Evolutionary conservation across 179 eudicot genomes (phyloP), one percentile per base, ranked within the genome.

Genomic region (Vitellaria paradoxa): DNA sequence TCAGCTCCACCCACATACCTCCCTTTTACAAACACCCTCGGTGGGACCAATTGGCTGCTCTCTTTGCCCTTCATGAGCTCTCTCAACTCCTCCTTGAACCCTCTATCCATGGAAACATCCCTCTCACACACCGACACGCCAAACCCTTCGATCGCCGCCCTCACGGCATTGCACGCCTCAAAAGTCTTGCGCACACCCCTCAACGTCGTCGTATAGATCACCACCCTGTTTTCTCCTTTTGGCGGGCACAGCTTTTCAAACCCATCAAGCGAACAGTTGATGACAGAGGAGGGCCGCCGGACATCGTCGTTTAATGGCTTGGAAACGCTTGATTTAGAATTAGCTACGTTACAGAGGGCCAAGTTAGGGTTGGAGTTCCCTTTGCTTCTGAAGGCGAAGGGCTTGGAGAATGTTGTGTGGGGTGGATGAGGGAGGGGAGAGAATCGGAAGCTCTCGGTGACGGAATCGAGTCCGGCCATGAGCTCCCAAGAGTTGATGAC

Each of bases 401-500:
- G 65, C 69, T 77, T 78, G 23, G 86, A 21, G 70, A 83, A 65
- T 65, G 72, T 13, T 4, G 46, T 5, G n/a, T 53, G 66, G 75
- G 30, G 78, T 46, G 84, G 84, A 37, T n/a, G n/a, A n/a, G n/a
- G n/a, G n/a, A n/a, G n/a, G n/a, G n/a, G n/a, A n/a, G 86, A 77
- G 80, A 88, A 86, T 5, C 92, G 86, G 70, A 89, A 91, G 87
- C 90, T 84, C 49, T 75, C 84, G 59, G 78, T 64, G 47, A 77
- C 82, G 69, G 87, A 71, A 60, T 90, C 95, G 30, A 95, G 97
- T 40, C 99, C 99, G 8, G 89, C 94, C 99, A 95, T 95, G 76
- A 95, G 92, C 74, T 95, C 99, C 98, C 97, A 90, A 0, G 95
- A 87, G 69, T 95, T 93, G 86, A 95, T 93, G 71, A 92, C 85